phyloP scores from a whole-genome alignment of 768 basidiomycete species.

The Hericium alpestre region DNA sequence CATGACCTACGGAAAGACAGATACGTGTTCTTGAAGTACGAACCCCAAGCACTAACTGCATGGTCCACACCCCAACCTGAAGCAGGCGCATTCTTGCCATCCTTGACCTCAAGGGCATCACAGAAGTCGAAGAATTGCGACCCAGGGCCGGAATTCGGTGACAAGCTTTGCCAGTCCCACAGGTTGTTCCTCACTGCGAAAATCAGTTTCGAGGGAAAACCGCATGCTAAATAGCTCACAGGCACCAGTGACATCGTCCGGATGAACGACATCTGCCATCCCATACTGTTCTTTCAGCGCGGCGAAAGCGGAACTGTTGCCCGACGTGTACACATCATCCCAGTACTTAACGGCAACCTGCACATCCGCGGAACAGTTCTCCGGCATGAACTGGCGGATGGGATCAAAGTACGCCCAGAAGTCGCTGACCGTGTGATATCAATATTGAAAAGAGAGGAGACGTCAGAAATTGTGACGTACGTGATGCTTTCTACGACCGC shows the following conservation, averaged over 20 bases:
- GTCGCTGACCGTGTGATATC: slow-evolving; percentile 25
- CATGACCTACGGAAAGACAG: slow-evolving; percentile 31
- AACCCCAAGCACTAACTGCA: slow-evolving; percentile 50
- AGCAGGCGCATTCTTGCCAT: slow-evolving; percentile 38
- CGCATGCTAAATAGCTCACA: slow-evolving; percentile 19
- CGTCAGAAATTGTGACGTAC: slow-evolving; percentile 13
- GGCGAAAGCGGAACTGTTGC: slow-evolving; percentile 37
- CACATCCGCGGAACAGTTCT: slow-evolving; percentile 66
- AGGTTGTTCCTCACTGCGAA: slow-evolving; percentile 33
- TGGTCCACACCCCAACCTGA: slow-evolving; percentile 53
- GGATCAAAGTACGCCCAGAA: slow-evolving; percentile 71
- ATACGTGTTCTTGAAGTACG: slow-evolving; percentile 41
- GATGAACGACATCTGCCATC: slow-evolving; percentile 42
- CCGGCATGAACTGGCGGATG: slow-evolving; percentile 54
- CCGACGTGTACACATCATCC: slow-evolving; percentile 42
- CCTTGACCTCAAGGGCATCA: slow-evolving; percentile 56
- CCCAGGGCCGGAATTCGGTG: slow-evolving; percentile 36
- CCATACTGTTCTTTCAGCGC: slow-evolving; percentile 50
- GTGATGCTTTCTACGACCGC: slow-evolving; percentile 54
- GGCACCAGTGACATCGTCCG: slow-evolving; percentile 59
- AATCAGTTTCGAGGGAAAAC: neutral
- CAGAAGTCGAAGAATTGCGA: slow-evolving; percentile 50
- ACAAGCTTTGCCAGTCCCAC: slow-evolving; percentile 60
- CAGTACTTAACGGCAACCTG: slow-evolving; percentile 51
- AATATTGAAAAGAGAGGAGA: too few species aligned